Evolutionary conservation across 2,329 filamentous ascomycete species (phyloP).

Genomic region (Hymenotorrendiella dingleyae): DNA sequence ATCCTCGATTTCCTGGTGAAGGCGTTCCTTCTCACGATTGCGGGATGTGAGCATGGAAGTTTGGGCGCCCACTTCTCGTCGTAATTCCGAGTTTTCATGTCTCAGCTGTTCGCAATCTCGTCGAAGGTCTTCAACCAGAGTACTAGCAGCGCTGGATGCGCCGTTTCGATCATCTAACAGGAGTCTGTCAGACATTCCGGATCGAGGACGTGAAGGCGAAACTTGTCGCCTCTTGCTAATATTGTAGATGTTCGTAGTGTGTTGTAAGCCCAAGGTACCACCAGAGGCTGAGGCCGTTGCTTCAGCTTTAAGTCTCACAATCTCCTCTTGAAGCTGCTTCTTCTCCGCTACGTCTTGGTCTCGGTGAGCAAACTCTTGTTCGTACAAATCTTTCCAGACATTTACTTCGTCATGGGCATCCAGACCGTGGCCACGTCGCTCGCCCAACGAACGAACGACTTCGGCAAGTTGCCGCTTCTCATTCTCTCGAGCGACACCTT

Average conservation of each 20-base stretch:
- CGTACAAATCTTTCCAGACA: slow-evolving; percentile 91
- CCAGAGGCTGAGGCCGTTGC: slow-evolving; percentile 31
- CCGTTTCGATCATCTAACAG: slow-evolving; percentile 43
- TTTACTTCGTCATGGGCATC: slow-evolving; percentile 61
- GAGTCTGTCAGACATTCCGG: slow-evolving; percentile 36
- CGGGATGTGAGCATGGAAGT: slow-evolving; percentile 96
- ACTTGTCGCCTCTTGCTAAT: slow-evolving; percentile 49
- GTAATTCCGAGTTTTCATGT: slow-evolving; percentile 86
- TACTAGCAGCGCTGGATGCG: slow-evolving; percentile 53
- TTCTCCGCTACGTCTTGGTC: slow-evolving; percentile 91
- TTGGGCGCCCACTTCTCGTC: slow-evolving; percentile 89
- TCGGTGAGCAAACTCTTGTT: slow-evolving; percentile 82
- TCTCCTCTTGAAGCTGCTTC: slow-evolving; percentile 73
- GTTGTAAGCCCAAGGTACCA: slow-evolving; percentile 38
- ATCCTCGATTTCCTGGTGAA: slow-evolving; percentile 97
- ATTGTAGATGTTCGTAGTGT: slow-evolving; percentile 62
- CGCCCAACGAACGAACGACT: slow-evolving; percentile 62
- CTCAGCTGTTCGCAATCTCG: slow-evolving; percentile 68
- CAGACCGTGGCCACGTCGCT: slow-evolving; percentile 40
- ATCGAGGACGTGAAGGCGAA: slow-evolving; percentile 41
- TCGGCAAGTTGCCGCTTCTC: slow-evolving; percentile 85
- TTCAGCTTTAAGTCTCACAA: slow-evolving; percentile 65
- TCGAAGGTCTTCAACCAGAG: slow-evolving; percentile 69
- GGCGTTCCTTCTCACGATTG: slow-evolving; percentile 87
- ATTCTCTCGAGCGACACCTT: slow-evolving; percentile 71